Conservation (phyloP, 208 protist genomes). For the Trypanosoma scelopori region DNA sequence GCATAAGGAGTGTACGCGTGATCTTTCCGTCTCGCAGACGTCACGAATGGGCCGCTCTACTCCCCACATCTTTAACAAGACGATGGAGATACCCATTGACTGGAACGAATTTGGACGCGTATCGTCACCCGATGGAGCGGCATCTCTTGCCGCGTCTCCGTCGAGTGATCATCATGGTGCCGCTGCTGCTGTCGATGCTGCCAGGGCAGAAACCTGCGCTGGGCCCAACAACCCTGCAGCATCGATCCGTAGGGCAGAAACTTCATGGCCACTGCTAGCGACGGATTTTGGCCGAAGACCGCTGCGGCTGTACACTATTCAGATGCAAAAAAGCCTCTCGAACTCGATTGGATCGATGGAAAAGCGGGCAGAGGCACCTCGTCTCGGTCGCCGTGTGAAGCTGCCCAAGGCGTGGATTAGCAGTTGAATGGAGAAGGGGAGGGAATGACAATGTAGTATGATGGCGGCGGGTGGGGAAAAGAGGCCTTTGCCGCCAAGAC, state of each 20-base stretch:
- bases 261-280: background rate
- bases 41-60: background rate
- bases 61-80: conserved; percentile 4
- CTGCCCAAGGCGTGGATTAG: conserved; percentile 5
- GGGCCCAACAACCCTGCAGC: background rate
- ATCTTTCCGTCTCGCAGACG: background rate
- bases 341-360: conserved; percentile 4
- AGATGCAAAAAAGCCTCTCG: background rate
- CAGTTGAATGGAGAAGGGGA: background rate
- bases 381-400: conserved; percentile 1
- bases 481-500: background rate
- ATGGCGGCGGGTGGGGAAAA: background rate
- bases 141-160: background rate
- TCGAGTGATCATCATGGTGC: background rate
- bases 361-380: background rate
- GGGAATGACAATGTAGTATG: background rate
- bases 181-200: background rate
- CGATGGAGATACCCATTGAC: conserved; percentile 28
- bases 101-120: conserved; percentile 23
- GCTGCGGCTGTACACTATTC: conserved; percentile 26
- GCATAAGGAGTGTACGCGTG: conserved; percentile 6
- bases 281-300: background rate
- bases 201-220: no score
- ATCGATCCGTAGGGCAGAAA: background rate
- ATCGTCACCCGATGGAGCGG: background rate